Base-by-base conservation (phyloP, 1,284 basidiomycete genomes). In the Pseudozyma tsukubaensis region DNA sequence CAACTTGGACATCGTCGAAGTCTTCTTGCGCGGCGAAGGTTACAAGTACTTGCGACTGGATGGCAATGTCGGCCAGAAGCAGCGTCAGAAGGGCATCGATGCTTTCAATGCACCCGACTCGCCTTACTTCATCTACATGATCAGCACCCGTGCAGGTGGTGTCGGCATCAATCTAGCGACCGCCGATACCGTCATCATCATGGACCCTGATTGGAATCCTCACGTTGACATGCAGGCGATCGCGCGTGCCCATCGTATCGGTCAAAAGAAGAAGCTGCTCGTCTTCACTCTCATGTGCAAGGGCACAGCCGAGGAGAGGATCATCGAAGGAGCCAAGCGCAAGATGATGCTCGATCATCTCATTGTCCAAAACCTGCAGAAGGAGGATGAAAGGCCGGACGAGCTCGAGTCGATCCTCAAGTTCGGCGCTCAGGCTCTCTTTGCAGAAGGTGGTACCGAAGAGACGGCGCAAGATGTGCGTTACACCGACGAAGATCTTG, bases 181-280 rank as follows among this genome's bases (percentile, higher is more conserved):
- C 0, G 93, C 94, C 37, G 93, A 95, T 78, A 94, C 92, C 1
- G 94, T 97, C 48, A 94, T 98, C 63, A 90, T 97, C 53, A 92
- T 90, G 77, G 94, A 95, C 81, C 92, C 92, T 0, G 94, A 97
- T 86, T 97, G 94, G 85, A 97, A 97, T 80, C 94, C 94, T 14
- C 94, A 96, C 85, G 91, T 92, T 86, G 92, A 84, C 59, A 74
- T 85, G 61, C 79, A 96, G 91, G 94, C 94, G 39, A 95, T 97
- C 70, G 91, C 94, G 13, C 90, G 94, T 60, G 90, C 92, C 29
- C 92, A 96, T 86, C 90, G 92, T 54, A 85, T 86, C 57, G 85
- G 85, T 7, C 85, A 86, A 63, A 84, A 67, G 50, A 83, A 83
- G 67, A 83, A 82, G 43, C 82, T 86, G 16, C 80, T 83, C 35